These are phyloP conservation scores for Corymbia calophylla DNA, from an alignment of 441 rosid species.

Conservation along the genomic window DNA sequence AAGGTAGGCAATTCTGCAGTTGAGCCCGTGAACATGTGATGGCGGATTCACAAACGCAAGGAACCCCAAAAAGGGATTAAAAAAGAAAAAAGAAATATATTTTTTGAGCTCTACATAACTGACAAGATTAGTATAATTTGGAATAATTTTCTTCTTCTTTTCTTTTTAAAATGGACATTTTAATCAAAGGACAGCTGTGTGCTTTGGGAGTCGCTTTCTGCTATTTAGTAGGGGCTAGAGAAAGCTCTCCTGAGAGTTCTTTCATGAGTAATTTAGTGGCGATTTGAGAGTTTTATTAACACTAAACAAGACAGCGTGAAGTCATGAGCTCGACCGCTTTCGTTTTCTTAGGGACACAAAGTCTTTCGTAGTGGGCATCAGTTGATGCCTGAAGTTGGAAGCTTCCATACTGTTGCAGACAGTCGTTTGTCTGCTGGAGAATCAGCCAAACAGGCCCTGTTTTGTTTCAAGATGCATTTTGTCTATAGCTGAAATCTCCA, in stretches of 20 bases:
- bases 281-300: not conserved
- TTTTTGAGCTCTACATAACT: not conserved
- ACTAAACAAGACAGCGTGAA: not conserved
- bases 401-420: slow-evolving; percentile 1
- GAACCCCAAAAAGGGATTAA: not conserved
- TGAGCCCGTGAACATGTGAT: not conserved
- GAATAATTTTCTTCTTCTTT: not conserved
- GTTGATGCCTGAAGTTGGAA: not conserved
- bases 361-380: slow-evolving; percentile 8
- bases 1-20: not conserved
- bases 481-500: not conserved
- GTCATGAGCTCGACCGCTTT: not conserved
- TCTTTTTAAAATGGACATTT: not conserved
- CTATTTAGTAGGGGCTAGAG: not conserved
- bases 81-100: not conserved
- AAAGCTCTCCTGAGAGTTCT: not conserved
- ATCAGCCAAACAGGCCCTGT: not conserved
- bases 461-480: not conserved
- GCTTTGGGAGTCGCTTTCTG: not conserved
- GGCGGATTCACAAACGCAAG: not conserved
- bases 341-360: slow-evolving; percentile 8
- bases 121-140: not conserved
- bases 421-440: not conserved
- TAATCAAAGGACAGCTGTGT: not conserved
- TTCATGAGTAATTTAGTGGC: not conserved